Evolutionary conservation across 129 eudicot species (phyloP), one percentile per base, ranked within the genome.

Genomic region (Apium graveolens): DNA sequence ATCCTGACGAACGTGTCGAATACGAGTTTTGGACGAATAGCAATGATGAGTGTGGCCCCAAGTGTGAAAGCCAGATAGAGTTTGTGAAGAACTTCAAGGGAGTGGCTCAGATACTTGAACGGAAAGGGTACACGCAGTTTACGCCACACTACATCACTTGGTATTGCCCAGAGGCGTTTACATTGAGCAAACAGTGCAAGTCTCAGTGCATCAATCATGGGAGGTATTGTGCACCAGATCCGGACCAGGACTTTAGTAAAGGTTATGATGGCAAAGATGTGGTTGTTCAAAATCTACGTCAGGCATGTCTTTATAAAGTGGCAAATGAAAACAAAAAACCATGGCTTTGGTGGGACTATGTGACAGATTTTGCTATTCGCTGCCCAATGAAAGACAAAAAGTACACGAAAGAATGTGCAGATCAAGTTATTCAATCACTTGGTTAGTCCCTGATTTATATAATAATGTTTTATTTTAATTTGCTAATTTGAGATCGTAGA

Each of bases 261-360:
- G 98, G 98, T 27, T 92, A 92, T 79, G 87, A 84, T 29, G 96
- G 96, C 77, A 92, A 87, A 60, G 87, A 92, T 68, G 97, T 92
- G 53, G 98, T 92, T 29, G 62, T 84, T 83, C 98, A 92, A 76
- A 92, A 92, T 76, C 78, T 92, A n/a, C 86, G 87, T 2, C 92
- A 92, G 66, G 96, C 86, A 35, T 92, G 93, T 80, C 80, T 92
- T 21, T 88, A 45, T 84, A 92, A 88, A 82, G 92, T 84, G 35
- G 93, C 93, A 3, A 90, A 90, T 78, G 98, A 92, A 80, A 87
- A 83, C 68, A 92, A 92, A 51, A 92, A 87, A 63, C 87, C 98
- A 7, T 92, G 98, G 98, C 79, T 84, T 76, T 92, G 96, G 96
- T 92, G 96, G 98, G 98, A 92, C 77, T 92, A 90, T 85, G 96